phyloP scores from a whole-genome alignment of 2,329 filamentous ascomycete genomes.

The Pezicula neosporulosa region DNA sequence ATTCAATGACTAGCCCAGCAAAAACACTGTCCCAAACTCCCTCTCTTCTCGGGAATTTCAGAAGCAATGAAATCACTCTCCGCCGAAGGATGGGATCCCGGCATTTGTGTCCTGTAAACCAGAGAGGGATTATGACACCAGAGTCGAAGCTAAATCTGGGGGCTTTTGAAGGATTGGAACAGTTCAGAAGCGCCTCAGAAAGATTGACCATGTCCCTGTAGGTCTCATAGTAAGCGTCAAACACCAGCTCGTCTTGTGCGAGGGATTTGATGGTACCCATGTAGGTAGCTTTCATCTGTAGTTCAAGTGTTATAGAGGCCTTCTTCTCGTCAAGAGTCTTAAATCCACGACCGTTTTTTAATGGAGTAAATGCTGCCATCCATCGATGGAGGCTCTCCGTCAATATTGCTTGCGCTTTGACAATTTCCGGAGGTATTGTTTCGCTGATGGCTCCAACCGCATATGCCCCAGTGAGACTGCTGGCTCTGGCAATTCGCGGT shows the following conservation, averaged over 20 bases:
- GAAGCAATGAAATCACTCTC: slow-evolving; percentile 57
- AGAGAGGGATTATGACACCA: slow-evolving; percentile 60
- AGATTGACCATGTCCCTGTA: slow-evolving; percentile 7
- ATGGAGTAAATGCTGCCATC: slow-evolving; percentile 5
- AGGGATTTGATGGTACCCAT: slow-evolving; percentile 4
- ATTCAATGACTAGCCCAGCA: slow-evolving; percentile 6
- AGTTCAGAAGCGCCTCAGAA: slow-evolving; percentile 6
- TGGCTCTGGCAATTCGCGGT: slow-evolving; percentile 4
- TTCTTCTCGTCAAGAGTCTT: slow-evolving; percentile 4
- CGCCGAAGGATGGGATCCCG: slow-evolving; percentile 52
- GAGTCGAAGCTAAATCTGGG: slow-evolving; percentile 53
- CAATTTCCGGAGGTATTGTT: slow-evolving; percentile 2
- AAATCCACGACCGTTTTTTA: not conserved
- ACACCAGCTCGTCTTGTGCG: slow-evolving; percentile 7
- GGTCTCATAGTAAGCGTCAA: slow-evolving; percentile 4
- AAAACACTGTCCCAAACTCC: slow-evolving; percentile 56
- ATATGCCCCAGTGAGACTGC: slow-evolving; percentile 6
- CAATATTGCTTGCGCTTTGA: slow-evolving; percentile 3
- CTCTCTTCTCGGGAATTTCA: slow-evolving; percentile 57
- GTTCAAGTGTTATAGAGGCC: slow-evolving; percentile 5
- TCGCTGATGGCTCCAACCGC: not conserved
- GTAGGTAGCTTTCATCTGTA: slow-evolving; percentile 10
- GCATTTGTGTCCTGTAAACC: slow-evolving; percentile 61
- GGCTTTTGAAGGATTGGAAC: slow-evolving; percentile 1
- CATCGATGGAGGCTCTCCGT: slow-evolving; percentile 5